phyloP scores from a whole-genome alignment of 805 yeast species.

The Lipomyces yamanashiensis region DNA sequence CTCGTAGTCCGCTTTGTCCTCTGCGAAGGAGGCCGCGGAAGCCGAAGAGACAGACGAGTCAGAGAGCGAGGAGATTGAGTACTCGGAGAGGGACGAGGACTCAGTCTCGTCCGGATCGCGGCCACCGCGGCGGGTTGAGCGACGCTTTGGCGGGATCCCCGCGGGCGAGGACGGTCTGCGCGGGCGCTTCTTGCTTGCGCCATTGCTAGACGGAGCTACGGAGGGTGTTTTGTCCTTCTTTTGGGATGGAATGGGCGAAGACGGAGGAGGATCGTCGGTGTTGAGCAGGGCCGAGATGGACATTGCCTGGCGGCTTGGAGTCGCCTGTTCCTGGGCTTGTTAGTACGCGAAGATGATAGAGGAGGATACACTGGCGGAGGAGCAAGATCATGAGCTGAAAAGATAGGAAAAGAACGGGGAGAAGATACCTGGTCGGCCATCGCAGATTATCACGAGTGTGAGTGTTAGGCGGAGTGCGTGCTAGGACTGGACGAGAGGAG shows the following conservation, averaged over 20 bases:
- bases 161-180: constrained; percentile 5
- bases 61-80: neutral
- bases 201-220: neutral
- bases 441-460: neutral
- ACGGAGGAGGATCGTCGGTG: constrained; percentile 24
- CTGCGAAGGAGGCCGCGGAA: constrained; percentile 3
- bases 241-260: neutral
- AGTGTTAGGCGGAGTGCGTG: neutral
- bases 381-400: neutral
- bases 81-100: constrained; percentile 3
- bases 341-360: neutral
- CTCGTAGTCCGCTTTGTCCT: constrained; percentile 22
- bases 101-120: constrained; percentile 30
- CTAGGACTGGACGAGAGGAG: neutral
- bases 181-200: neutral
- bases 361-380: neutral
- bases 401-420: neutral
- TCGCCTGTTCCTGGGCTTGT: neutral
- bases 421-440: constrained; percentile 9
- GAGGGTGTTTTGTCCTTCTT: neutral
- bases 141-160: constrained; percentile 8
- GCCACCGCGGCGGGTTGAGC: constrained; percentile 1
- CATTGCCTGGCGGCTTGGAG: constrained; percentile 31
- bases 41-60: constrained; percentile 3
- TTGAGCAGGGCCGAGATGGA: constrained; percentile 34